Conservation (phyloP, 2,329 filamentous ascomycete genomes). For the Diaporthe eres region DNA sequence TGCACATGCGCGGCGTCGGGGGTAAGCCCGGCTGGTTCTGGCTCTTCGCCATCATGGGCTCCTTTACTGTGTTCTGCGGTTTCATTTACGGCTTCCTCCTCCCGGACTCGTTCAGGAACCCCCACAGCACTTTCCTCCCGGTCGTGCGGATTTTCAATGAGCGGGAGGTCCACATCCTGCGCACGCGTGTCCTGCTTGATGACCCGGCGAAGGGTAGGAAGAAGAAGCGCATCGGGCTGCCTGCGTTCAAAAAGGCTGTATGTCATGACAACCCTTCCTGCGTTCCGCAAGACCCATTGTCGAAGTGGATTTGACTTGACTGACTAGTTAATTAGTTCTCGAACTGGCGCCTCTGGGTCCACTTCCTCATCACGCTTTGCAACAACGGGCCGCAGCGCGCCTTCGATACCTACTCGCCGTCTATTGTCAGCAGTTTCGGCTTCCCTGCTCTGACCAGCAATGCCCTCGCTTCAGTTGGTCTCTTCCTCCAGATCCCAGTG, state of each 20-base stretch:
- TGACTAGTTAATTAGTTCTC: conserved; percentile 52
- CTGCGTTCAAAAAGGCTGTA: conserved; percentile 53
- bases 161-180: conserved; percentile 52
- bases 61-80: conserved; percentile 53
- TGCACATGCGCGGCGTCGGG: conserved; percentile 52
- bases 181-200: conserved; percentile 51
- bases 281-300: too few relatives aligned
- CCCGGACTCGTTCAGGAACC: conserved; percentile 44
- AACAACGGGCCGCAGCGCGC: conserved; percentile 64
- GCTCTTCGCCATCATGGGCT: conserved; percentile 49
- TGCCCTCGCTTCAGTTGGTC: conserved; percentile 65
- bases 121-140: conserved; percentile 29
- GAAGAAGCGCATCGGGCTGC: conserved; percentile 49
- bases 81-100: conserved; percentile 51
- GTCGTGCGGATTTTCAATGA: conserved; percentile 37
- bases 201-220: conserved; percentile 53
- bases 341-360: conserved; percentile 67
- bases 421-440: conserved; percentile 67
- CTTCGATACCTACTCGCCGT: conserved; percentile 67
- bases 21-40: conserved; percentile 53
- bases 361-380: conserved; percentile 64
- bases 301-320: not conserved
- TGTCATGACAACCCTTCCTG: conserved; percentile 13
- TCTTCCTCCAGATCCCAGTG: conserved; percentile 66
- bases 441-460: conserved; percentile 64